Percentiles rank a stretch among this genome's conserved stretches.
phyloP scores from a whole-genome alignment of 1,139 yeast genomes.

The Kodamaea fungicola region DNA sequence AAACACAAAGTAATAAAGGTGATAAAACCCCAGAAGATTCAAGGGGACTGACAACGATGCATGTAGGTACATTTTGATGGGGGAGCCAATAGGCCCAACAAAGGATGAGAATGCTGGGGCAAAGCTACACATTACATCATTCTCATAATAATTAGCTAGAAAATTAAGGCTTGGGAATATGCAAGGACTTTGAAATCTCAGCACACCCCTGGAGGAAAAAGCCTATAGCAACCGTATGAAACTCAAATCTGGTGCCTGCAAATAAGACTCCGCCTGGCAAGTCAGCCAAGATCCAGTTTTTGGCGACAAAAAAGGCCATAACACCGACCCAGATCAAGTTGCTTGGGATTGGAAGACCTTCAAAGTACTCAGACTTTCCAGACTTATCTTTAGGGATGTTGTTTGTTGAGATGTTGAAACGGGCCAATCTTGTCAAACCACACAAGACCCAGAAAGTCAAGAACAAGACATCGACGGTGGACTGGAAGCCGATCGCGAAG shows the following conservation, averaged over 20 bases:
- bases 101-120: too few relatives aligned
- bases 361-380: slow-evolving; percentile 83
- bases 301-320: slow-evolving; percentile 64
- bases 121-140: background rate
- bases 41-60: too few relatives aligned
- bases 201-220: slow-evolving; percentile 84
- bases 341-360: slow-evolving; percentile 94
- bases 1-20: too few relatives aligned
- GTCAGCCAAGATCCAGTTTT: slow-evolving; percentile 41
- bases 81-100: too few relatives aligned
- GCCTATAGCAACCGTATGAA: slow-evolving; percentile 66
- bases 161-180: slow-evolving; percentile 78
- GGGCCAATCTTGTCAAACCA: slow-evolving; percentile 89
- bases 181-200: slow-evolving; percentile 85
- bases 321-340: slow-evolving; percentile 69
- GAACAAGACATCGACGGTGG: slow-evolving; percentile 74
- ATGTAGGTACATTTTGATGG: too few relatives aligned
- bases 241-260: slow-evolving; percentile 55
- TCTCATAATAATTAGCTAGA: background rate
- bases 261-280: slow-evolving; percentile 68
- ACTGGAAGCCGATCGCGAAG: slow-evolving; percentile 82
- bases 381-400: slow-evolving; percentile 83
- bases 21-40: too few relatives aligned
- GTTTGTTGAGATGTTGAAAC: slow-evolving; percentile 91
- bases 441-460: slow-evolving; percentile 86